A percentile compares a stretch with the other conserved stretches of the same genome.
These are phyloP conservation scores for Globisporangium canariense DNA, from an alignment of 352 stramenopile genomes.

Conservation along the genomic window DNA sequence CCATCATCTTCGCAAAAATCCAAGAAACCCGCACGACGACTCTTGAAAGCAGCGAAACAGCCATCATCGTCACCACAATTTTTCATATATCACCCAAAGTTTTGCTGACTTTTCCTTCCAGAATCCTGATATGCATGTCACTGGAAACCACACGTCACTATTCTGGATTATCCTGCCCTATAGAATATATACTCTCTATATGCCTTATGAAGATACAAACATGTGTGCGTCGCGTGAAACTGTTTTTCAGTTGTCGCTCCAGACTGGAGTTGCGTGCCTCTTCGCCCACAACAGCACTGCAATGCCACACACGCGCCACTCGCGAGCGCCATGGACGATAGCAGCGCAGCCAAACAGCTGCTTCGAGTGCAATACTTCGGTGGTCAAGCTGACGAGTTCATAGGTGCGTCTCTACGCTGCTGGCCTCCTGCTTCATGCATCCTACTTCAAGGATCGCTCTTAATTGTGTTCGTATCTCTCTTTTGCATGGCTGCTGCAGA, in stretches of 20 bases:
- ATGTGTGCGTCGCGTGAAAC: not conserved
- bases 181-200: not conserved
- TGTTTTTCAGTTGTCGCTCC: not conserved
- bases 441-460: not conserved
- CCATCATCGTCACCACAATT: not conserved
- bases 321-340: not conserved
- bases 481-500: constrained; percentile 1
- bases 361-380: not conserved
- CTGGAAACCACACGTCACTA: not conserved
- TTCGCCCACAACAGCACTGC: not conserved
- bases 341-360: not conserved
- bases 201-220: not conserved
- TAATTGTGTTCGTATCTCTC: not conserved
- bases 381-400: not conserved
- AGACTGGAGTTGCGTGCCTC: not conserved
- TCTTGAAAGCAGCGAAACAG: not conserved
- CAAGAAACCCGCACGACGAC: too few relatives aligned
- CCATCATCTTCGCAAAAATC: not conserved
- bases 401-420: not conserved
- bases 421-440: not conserved
- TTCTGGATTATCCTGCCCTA: not conserved
- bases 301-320: not conserved
- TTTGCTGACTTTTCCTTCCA: not conserved
- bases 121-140: not conserved
- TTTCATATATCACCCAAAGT: not conserved